Evolutionary conservation across 2,329 filamentous ascomycete genomes (phyloP).

Genomic region (Knufia petricola): DNA sequence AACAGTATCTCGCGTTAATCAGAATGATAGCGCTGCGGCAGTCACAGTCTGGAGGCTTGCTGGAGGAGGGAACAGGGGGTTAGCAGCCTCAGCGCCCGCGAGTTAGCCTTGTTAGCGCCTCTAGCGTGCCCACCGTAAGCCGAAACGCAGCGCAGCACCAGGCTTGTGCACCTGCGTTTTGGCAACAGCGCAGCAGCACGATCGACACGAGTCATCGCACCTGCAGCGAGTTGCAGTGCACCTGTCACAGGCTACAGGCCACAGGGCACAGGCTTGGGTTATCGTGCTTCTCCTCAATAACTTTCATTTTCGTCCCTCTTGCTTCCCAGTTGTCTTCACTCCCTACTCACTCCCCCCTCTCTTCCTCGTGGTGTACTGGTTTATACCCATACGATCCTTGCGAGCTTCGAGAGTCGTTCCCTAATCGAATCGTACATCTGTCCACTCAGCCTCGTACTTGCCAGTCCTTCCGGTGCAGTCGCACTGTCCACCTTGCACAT

Average conservation of each 20-base stretch:
- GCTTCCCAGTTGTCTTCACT: conserved; percentile 27
- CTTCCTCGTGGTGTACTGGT: conserved; percentile 19
- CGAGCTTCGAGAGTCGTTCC: conserved; percentile 10
- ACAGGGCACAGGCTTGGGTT: neutral
- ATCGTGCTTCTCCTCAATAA: conserved; percentile 11
- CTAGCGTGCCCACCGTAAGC: too few relatives aligned
- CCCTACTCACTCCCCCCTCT: conserved; percentile 29
- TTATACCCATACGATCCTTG: conserved; percentile 15
- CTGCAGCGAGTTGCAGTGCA: neutral
- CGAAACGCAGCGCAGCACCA: neutral
- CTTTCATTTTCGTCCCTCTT: conserved; percentile 22
- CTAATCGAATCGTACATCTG: conserved; percentile 3
- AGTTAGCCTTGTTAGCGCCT: neutral
- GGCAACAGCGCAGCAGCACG: neutral
- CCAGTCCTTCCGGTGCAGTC: conserved; percentile 11
- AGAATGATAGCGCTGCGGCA: neutral
- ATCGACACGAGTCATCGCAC: neutral
- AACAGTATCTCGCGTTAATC: neutral
- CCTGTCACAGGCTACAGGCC: too few relatives aligned
- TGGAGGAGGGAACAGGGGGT: neutral
- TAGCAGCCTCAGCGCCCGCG: neutral
- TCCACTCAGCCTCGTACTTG: conserved; percentile 5
- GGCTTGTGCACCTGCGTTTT: neutral
- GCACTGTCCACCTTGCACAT: conserved; percentile 5
- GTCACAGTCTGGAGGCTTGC: neutral